A percentile compares a stretch with the other conserved stretches of the same genome.
Conservation (phyloP, 2,329 filamentous ascomycete genomes). For the Colletotrichum eremochloae region DNA sequence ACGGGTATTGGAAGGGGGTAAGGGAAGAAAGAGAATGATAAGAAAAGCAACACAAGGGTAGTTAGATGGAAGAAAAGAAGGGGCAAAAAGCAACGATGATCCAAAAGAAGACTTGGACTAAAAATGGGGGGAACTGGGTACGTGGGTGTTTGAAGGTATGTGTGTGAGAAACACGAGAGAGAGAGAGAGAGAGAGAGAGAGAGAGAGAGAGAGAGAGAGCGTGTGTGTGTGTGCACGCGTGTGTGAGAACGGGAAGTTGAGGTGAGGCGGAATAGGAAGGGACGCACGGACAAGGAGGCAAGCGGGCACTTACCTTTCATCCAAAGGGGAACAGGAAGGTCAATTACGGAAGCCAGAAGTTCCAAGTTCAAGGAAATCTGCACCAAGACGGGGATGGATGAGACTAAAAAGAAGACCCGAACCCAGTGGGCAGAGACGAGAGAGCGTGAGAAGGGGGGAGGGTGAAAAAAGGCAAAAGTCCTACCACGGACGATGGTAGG, state of each 20-base stretch:
- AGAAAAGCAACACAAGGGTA: constrained; percentile 23
- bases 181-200: neutral
- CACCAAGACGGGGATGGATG: constrained; percentile 28
- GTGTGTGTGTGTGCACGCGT: neutral
- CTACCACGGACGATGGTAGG: constrained; percentile 11
- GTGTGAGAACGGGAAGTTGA: constrained; percentile 24
- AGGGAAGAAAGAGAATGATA: constrained; percentile 9
- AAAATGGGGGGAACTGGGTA: constrained; percentile 28
- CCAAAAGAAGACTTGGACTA: constrained; percentile 24
- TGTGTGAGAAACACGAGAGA: neutral
- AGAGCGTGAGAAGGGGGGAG: neutral
- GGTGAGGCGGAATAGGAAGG: constrained; percentile 34
- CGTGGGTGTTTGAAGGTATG: constrained; percentile 3
- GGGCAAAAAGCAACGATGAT: constrained; percentile 37
- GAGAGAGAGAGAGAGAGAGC: neutral
- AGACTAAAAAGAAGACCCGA: constrained; percentile 35
- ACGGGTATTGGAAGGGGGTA: constrained; percentile 5
- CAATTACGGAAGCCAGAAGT: constrained; percentile 25
- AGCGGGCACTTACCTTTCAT: constrained; percentile 29
- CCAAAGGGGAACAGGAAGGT: constrained; percentile 15
- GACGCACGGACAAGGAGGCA: constrained; percentile 8
- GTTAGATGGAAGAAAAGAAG: constrained; percentile 4
- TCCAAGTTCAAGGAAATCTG: constrained; percentile 24
- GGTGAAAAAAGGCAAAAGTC: constrained; percentile 6
- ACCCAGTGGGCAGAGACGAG: constrained; percentile 12